Percentiles rank a stretch among this genome's conserved stretches.
phyloP scores from a whole-genome alignment of 2,329 filamentous ascomycete genomes.

The Aspergillus floridensis region DNA sequence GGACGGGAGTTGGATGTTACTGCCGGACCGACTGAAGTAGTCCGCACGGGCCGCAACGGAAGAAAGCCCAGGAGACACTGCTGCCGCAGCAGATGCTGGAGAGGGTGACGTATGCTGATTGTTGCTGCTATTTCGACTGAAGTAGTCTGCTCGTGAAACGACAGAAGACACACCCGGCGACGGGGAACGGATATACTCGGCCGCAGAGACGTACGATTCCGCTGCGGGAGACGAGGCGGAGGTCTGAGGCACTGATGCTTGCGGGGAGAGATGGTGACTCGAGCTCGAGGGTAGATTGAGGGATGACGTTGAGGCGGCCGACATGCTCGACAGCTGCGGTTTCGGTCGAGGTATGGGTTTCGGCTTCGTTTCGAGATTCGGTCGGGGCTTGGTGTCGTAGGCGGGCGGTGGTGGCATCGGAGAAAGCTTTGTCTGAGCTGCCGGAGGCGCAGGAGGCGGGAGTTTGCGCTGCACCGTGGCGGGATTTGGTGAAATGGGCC shows the following conservation, averaged over 20 bases:
- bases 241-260: not conserved
- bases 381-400: slow-evolving; percentile 10
- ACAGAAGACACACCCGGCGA: slow-evolving; percentile 33
- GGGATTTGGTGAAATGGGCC: not conserved
- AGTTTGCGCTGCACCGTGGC: slow-evolving; percentile 5
- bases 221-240: slow-evolving; percentile 6
- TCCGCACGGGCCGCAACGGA: slow-evolving; percentile 20
- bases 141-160: slow-evolving; percentile 41
- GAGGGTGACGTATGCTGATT: not conserved
- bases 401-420: slow-evolving; percentile 9
- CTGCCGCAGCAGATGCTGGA: slow-evolving; percentile 29
- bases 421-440: slow-evolving; percentile 16
- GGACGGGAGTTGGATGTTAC: not conserved
- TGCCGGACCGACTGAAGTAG: slow-evolving; percentile 44
- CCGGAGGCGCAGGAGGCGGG: slow-evolving; percentile 14
- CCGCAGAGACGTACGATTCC: slow-evolving; percentile 26
- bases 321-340: slow-evolving; percentile 22
- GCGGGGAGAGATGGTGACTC: slow-evolving; percentile 8
- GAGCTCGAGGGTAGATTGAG: slow-evolving; percentile 5
- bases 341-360: slow-evolving; percentile 30
- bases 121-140: slow-evolving; percentile 33
- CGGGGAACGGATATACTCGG: slow-evolving; percentile 27
- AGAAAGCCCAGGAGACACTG: not conserved
- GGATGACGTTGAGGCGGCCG: slow-evolving; percentile 12
- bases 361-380: slow-evolving; percentile 18